Evolutionary conservation across 2,329 filamentous ascomycete species (phyloP), one percentile per base, ranked within the genome.

Genomic region (Bipolaris cookei): DNA sequence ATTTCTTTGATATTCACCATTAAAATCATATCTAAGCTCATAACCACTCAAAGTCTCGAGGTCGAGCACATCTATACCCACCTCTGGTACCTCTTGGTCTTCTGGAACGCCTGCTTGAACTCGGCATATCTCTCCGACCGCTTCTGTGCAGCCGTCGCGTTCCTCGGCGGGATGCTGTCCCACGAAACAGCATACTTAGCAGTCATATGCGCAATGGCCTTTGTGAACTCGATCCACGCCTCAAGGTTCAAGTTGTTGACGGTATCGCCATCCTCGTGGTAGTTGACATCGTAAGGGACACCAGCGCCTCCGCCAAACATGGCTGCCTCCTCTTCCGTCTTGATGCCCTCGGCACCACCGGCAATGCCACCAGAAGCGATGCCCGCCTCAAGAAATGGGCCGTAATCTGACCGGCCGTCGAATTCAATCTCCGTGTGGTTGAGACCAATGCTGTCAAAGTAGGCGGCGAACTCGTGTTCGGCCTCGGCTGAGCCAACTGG

Each of bases 331-430:
- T 86, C 82, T 47, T 82, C 77, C 0, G 89, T 91, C 84, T 92
- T 93, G 77, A 90, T 74, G 11, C 84, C 88, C 75, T 93, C 90
- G 1, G 90, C 90, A 37, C 90, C 90, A 2, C 90, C 92, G 52
- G 90, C 89, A 59, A 93, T 86, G 28, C 90, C 90, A 21, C 90
- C 90, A 1, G 86, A 86, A 0, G 90, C 88, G 39, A 93, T 91
- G 3, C 88, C 88, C 54, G 85, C 82, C 34, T 85, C 82, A 67
- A 92, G 88, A 79, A 94, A 93, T 1, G 86, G 88, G 48, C 88
- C 89, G 67, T 94, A 94, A 76, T 95, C 91, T 61, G 88, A 91
- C 56, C 90, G 87, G 6, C 90, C 90, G 66, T 92, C 88, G 64
- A 95, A 94, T 2, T 86, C 84, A 25, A 90, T 90, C 56, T 89